Percentiles rank a stretch among this genome's conserved stretches.
These are phyloP conservation scores for Claviceps spartinae DNA, from an alignment of 2,329 filamentous ascomycete genomes.

Conservation along the genomic window DNA sequence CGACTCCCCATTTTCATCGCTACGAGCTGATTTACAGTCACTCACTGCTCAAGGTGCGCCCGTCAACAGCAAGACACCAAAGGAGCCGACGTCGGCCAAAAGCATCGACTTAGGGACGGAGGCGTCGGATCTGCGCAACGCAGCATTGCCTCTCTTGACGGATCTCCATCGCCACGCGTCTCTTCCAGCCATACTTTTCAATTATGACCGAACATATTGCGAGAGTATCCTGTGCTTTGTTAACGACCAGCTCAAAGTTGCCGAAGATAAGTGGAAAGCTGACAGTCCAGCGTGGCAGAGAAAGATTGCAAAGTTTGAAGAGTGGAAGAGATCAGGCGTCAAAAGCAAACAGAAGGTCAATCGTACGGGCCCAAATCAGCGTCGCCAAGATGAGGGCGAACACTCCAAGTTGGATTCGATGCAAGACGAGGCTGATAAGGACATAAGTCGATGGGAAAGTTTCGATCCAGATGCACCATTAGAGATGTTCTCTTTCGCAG, in stretches of 20 bases:
- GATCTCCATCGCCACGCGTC: constrained; percentile 50
- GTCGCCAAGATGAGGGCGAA: neutral
- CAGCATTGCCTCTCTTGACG: constrained; percentile 7
- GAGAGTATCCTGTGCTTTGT: constrained; percentile 43
- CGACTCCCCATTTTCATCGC: neutral
- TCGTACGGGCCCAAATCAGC: neutral
- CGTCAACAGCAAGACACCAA: constrained; percentile 16
- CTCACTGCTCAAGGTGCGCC: neutral
- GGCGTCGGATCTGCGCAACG: constrained; percentile 32
- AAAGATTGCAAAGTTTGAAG: constrained; percentile 37
- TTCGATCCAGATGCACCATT: constrained; percentile 56
- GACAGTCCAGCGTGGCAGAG: constrained; percentile 42
- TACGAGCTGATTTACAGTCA: neutral
- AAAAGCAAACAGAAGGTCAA: constrained; percentile 20
- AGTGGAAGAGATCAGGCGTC: constrained; percentile 29
- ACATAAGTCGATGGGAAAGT: constrained; percentile 23
- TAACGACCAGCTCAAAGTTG: constrained; percentile 14
- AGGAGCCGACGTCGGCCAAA: neutral
- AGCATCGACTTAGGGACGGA: constrained; percentile 29
- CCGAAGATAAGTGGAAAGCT: constrained; percentile 37
- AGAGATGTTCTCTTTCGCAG: constrained; percentile 52
- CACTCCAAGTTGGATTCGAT: neutral
- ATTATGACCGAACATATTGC: constrained; percentile 55
- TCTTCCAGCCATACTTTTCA: constrained; percentile 63
- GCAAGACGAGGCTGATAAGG: neutral